phyloP scores from a whole-genome alignment of 1,284 basidiomycete species.

The Cystobasidium pallidum region DNA sequence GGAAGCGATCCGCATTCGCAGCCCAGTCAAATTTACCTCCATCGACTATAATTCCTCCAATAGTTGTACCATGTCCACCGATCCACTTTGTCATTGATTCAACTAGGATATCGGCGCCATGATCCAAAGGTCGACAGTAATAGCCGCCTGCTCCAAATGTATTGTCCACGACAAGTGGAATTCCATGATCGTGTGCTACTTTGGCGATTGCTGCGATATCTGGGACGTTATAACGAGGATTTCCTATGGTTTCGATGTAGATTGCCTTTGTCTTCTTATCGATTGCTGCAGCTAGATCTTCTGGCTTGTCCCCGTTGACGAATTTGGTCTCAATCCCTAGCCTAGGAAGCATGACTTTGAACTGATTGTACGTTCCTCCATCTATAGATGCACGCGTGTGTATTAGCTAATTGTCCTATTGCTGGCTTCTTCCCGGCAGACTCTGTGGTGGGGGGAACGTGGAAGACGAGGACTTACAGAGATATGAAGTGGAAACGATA shows the following conservation, averaged over 20 bases:
- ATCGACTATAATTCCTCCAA: constrained; percentile 80
- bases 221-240: constrained; percentile 75
- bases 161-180: constrained; percentile 85
- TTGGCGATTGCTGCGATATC: constrained; percentile 75
- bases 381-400: constrained; percentile 30
- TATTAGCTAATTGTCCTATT: no score
- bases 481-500: constrained; percentile 71
- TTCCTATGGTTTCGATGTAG: constrained; percentile 77
- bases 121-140: constrained; percentile 71
- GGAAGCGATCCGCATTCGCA: constrained; percentile 69
- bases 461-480: no score
- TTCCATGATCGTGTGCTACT: constrained; percentile 72
- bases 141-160: constrained; percentile 80
- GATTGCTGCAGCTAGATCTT: constrained; percentile 71
- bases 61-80: constrained; percentile 84
- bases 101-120: constrained; percentile 77
- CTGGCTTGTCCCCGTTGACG: constrained; percentile 67
- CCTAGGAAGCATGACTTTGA: constrained; percentile 74
- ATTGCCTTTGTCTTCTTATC: constrained; percentile 72
- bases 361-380: constrained; percentile 77
- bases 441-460: neutral
- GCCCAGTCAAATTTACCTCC: constrained; percentile 84
- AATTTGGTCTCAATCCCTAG: constrained; percentile 79
- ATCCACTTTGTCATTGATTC: constrained; percentile 70
- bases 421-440: no score